These are phyloP conservation scores for Penicillium simplicissimum DNA, from an alignment of 495 filamentous ascomycete species.

Conservation along the genomic window DNA sequence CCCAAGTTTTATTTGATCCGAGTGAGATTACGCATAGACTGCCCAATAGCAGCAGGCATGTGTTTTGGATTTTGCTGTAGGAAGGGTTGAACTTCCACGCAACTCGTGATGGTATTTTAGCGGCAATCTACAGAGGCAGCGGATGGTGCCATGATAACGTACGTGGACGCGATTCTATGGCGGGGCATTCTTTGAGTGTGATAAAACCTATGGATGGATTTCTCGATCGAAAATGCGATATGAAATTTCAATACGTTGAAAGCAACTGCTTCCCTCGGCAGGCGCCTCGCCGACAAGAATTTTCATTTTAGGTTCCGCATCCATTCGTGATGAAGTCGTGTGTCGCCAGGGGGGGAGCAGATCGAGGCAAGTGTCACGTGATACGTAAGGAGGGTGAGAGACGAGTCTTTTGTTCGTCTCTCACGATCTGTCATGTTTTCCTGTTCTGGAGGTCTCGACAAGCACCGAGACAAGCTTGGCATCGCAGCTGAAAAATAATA, in stretches of 20 bases:
- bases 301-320: no score
- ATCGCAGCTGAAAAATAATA: background rate
- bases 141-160: background rate
- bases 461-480: background rate
- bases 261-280: no score
- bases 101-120: background rate
- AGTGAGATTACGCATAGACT: background rate
- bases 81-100: conserved; percentile 1
- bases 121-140: background rate
- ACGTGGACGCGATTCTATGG: background rate
- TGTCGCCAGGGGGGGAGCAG: no score
- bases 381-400: no score
- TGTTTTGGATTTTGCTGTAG: conserved; percentile 29
- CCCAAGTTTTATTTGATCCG: background rate
- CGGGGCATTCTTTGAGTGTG: background rate
- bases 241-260: no score
- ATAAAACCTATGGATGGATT: no score
- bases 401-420: no score
- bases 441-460: background rate
- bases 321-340: no score
- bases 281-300: no score
- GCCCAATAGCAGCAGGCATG: conserved; percentile 19
- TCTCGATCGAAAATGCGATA: no score
- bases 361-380: no score
- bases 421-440: no score